Percentiles rank a stretch among this genome's conserved stretches.
Evolutionary conservation across 257 asterid genomes (phyloP).

Genomic region (Solanum dulcamara): DNA sequence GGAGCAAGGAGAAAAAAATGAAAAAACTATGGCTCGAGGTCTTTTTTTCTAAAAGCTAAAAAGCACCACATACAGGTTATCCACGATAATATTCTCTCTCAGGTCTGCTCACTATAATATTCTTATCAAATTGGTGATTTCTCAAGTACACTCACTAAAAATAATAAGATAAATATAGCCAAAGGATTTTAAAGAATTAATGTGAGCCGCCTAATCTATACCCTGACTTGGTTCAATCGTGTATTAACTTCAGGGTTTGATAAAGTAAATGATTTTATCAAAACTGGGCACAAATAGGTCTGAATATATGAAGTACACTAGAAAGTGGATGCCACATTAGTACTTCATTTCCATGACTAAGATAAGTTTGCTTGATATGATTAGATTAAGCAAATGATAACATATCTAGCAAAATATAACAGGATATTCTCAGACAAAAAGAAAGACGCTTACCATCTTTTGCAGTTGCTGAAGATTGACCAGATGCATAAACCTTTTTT

Average conservation of each 20-base stretch:
- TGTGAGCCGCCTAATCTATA: neutral
- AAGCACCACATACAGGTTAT: neutral
- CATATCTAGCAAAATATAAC: neutral
- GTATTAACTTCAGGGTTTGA: neutral
- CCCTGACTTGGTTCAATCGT: neutral
- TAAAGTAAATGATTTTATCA: neutral
- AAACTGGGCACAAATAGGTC: neutral
- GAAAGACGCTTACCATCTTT: conserved; percentile 42
- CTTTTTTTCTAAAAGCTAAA: neutral
- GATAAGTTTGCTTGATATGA: neutral
- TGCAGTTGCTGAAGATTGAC: conserved; percentile 23
- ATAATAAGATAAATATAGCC: neutral
- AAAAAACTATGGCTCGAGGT: neutral
- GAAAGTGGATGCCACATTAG: neutral
- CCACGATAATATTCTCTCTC: neutral
- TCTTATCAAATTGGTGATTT: neutral
- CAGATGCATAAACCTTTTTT: conserved; percentile 57
- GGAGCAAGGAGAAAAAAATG: neutral
- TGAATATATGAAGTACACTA: neutral
- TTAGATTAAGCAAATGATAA: neutral
- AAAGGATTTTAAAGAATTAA: neutral
- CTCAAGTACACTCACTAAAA: neutral
- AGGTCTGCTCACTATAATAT: neutral
- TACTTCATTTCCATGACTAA: neutral
- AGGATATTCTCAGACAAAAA: conserved; percentile 2